Evolutionary conservation across 768 basidiomycete genomes (phyloP).

Genomic region (Termitomyces sp.): DNA sequence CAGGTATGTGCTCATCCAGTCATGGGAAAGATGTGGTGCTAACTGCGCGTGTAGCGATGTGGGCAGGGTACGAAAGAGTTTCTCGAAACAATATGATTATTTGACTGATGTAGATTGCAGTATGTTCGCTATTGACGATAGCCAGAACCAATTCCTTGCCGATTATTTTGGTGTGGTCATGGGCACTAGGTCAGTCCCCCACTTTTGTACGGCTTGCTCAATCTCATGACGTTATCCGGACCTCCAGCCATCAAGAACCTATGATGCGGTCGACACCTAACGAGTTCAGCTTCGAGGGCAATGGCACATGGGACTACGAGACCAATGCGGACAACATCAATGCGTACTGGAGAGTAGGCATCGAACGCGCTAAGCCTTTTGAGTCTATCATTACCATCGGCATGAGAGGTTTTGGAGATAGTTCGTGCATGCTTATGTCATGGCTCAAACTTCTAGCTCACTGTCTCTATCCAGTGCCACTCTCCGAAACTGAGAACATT

Average conservation of each 20-base stretch:
- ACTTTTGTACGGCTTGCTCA: background rate
- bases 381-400: constrained; percentile 68
- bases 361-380: constrained; percentile 54
- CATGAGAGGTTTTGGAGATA: constrained; percentile 63
- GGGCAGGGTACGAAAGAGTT: constrained; percentile 33
- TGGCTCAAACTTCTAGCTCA: background rate
- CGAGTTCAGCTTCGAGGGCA: constrained; percentile 58
- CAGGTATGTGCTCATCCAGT: constrained; percentile 35
- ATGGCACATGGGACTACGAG: constrained; percentile 62
- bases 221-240: background rate
- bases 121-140: constrained; percentile 60
- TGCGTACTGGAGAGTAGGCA: constrained; percentile 60
- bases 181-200: constrained; percentile 52
- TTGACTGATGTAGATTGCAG: constrained; percentile 20
- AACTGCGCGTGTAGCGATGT: constrained; percentile 30
- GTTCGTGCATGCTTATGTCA: constrained; percentile 28
- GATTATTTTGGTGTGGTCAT: constrained; percentile 67
- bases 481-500: constrained; percentile 50
- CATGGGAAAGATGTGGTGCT: background rate
- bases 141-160: constrained; percentile 59
- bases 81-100: background rate
- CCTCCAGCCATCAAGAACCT: constrained; percentile 62
- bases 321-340: constrained; percentile 54
- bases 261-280: constrained; percentile 73
- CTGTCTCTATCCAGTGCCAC: constrained; percentile 37